Conservation (phyloP, 2,329 filamentous ascomycete species). For the Lachnellula hyalina region DNA sequence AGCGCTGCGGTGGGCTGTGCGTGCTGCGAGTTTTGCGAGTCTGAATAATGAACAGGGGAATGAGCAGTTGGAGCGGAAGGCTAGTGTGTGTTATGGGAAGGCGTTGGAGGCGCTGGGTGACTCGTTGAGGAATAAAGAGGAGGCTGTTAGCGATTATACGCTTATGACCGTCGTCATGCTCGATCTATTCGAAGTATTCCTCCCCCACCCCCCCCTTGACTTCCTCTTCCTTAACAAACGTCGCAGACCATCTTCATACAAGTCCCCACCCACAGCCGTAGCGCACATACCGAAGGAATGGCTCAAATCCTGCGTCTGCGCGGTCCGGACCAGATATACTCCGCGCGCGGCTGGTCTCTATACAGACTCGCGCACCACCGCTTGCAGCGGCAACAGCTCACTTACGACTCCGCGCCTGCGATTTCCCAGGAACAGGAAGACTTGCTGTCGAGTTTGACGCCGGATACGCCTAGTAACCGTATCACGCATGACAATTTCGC, state of each 20-base stretch:
- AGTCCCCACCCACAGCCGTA: background rate
- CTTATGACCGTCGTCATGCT: constrained; percentile 38
- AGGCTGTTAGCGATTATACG: constrained; percentile 36
- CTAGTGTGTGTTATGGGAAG: constrained; percentile 33
- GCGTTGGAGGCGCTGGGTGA: constrained; percentile 32
- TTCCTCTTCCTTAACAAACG: background rate
- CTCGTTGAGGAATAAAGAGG: constrained; percentile 29
- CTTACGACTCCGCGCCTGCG: background rate
- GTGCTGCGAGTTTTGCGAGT: constrained; percentile 34
- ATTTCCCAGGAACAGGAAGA: background rate
- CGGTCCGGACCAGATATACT: background rate
- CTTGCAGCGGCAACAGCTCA: constrained; percentile 1
- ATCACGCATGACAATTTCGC: background rate
- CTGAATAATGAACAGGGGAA: constrained; percentile 25
- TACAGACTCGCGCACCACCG: background rate
- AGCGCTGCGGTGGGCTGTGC: constrained; percentile 36
- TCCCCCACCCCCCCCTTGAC: background rate
- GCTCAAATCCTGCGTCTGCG: background rate
- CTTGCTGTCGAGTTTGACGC: background rate
- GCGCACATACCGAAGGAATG: constrained; percentile 1
- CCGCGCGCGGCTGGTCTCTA: background rate
- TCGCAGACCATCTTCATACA: background rate
- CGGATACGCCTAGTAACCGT: background rate
- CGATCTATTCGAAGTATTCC: constrained; percentile 36
- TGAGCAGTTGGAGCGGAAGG: constrained; percentile 22